Conservation (phyloP, 2,329 filamentous ascomycete genomes). For the Colletotrichum acutatum region DNA sequence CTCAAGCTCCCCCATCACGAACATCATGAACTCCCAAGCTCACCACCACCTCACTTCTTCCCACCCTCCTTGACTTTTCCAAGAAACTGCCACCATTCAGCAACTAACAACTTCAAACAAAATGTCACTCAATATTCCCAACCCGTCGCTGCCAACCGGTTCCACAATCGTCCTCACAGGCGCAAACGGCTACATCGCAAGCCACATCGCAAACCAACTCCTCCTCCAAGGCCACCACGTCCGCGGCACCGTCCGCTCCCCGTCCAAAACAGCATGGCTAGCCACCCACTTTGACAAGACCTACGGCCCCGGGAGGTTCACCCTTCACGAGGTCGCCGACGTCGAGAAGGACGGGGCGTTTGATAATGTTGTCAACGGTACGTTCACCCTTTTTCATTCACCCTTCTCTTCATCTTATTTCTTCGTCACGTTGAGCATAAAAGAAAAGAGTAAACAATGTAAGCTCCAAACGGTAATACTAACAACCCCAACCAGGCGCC, state of each 20-base stretch:
- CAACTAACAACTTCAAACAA: background rate
- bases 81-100: no score
- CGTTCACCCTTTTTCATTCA: background rate
- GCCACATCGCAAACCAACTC: constrained; percentile 49
- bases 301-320: constrained; percentile 46
- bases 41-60: no score
- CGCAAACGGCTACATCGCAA: constrained; percentile 54
- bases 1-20: no score
- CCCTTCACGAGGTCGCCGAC: constrained; percentile 47
- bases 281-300: constrained; percentile 42
- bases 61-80: no score
- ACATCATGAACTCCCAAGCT: no score
- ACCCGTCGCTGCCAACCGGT: background rate
- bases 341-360: constrained; percentile 42
- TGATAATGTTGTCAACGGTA: constrained; percentile 42
- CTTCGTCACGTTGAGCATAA: no score
- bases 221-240: constrained; percentile 50
- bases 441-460: no score
- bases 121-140: background rate
- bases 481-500: constrained; percentile 10
- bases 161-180: constrained; percentile 51
- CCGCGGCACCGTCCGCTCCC: constrained; percentile 51
- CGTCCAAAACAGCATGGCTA: constrained; percentile 43
- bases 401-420: no score
- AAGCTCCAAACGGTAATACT: background rate